phyloP scores from a whole-genome alignment of 257 asterid genomes.

The Ophiorrhiza pumila region DNA sequence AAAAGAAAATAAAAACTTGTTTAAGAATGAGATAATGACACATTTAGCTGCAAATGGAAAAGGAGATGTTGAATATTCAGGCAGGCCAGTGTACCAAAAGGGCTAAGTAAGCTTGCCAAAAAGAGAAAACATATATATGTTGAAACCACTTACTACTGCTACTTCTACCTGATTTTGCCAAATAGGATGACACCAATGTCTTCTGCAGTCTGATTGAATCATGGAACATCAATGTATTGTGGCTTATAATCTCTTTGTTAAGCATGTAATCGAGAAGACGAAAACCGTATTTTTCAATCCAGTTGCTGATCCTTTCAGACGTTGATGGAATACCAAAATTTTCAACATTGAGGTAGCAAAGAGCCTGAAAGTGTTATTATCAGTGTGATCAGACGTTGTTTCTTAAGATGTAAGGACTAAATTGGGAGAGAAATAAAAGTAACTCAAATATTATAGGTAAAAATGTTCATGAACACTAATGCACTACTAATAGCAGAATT shows the following conservation, averaged over 20 bases:
- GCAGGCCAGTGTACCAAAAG: no score
- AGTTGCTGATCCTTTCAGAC: constrained; percentile 23
- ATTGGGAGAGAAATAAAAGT: neutral
- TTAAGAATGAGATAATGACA: neutral
- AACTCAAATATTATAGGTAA: neutral
- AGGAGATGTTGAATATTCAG: no score
- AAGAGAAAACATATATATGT: no score
- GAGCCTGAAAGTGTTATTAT: constrained; percentile 31
- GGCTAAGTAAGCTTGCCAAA: neutral
- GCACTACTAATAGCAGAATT: neutral
- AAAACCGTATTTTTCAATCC: constrained; percentile 41
- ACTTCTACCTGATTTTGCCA: constrained; percentile 12
- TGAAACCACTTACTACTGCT: constrained; percentile 13
- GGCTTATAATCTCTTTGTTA: constrained; percentile 32
- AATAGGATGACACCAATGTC: constrained; percentile 21
- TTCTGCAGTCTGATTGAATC: constrained; percentile 46
- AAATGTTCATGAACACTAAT: neutral
- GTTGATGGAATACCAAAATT: constrained; percentile 47
- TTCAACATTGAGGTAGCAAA: constrained; percentile 40
- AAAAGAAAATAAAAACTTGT: neutral
- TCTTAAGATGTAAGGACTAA: neutral
- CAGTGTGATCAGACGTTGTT: neutral
- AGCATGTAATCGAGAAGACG: constrained; percentile 12
- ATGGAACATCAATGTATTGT: constrained; percentile 47
- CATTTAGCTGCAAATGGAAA: neutral